These are phyloP conservation scores for Aquilaria sinensis DNA, from an alignment of 345 rosid genomes.

Conservation along the genomic window DNA sequence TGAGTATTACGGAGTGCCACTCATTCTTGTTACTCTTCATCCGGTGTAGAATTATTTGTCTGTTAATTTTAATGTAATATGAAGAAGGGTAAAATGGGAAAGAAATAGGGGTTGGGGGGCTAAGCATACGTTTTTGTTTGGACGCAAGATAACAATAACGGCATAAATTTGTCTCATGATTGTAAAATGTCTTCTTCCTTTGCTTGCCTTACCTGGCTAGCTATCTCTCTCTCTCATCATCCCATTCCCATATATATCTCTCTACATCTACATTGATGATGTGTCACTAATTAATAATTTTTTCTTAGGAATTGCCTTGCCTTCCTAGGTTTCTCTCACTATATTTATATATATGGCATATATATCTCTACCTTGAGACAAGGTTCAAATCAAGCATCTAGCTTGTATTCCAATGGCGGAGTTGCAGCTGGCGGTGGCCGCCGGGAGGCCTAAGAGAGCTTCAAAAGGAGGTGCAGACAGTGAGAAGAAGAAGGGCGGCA, in stretches of 20 bases:
- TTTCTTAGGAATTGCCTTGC: too few species aligned
- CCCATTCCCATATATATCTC: background rate
- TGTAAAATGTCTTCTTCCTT: constrained; percentile 18
- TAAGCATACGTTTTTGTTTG: constrained; percentile 16
- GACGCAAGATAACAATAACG: constrained; percentile 22
- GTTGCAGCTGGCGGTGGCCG: constrained; percentile 4
- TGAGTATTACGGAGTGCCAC: too few species aligned
- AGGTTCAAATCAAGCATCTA: constrained; percentile 7
- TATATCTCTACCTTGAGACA: background rate
- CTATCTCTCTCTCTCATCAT: background rate
- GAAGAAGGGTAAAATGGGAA: too few species aligned
- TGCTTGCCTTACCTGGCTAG: background rate
- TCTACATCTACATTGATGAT: too few species aligned
- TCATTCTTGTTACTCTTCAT: too few species aligned
- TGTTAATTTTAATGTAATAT: too few species aligned
- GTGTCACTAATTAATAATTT: too few species aligned
- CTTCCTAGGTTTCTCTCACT: background rate
- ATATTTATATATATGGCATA: background rate
- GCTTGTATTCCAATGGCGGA: background rate
- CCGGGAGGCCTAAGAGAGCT: constrained; percentile 22
- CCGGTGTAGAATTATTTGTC: too few species aligned
- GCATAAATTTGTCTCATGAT: constrained; percentile 23
- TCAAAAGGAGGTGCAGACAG: constrained; percentile 9
- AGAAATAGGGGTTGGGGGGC: background rate
- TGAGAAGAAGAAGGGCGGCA: constrained; percentile 3